Evolutionary conservation across 495 filamentous ascomycete species (phyloP).

Genomic region (Saxispiralis lemnorum): DNA sequence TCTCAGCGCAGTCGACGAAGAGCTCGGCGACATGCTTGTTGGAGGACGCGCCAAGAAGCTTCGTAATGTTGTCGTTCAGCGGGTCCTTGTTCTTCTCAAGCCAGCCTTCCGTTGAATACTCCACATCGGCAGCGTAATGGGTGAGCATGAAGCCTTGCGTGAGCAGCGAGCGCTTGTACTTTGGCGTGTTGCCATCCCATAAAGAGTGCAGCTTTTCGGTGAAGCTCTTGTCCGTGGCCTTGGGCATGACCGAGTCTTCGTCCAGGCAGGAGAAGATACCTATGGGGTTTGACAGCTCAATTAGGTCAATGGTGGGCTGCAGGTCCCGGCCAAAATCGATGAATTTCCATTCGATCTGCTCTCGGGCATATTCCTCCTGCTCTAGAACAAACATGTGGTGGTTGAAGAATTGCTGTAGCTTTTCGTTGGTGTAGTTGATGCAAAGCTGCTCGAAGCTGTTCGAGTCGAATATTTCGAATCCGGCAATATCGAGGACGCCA

Average conservation of each 20-base stretch:
- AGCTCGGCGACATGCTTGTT: slow-evolving; percentile 70
- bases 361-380: slow-evolving; percentile 93
- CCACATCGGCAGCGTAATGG: slow-evolving; percentile 94
- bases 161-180: slow-evolving; percentile 76
- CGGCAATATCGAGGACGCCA: slow-evolving; percentile 95
- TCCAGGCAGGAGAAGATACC: slow-evolving; percentile 98
- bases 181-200: slow-evolving; percentile 89
- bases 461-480: slow-evolving; percentile 95
- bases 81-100: slow-evolving; percentile 99
- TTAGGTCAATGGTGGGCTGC: slow-evolving; percentile 94
- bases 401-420: slow-evolving; percentile 98
- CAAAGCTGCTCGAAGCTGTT: slow-evolving; percentile 99
- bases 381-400: slow-evolving; percentile 99
- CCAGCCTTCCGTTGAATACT: slow-evolving; percentile 91
- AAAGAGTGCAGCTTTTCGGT: slow-evolving; percentile 92
- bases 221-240: slow-evolving; percentile 90
- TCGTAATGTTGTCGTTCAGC: slow-evolving; percentile 87
- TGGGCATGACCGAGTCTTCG: slow-evolving; percentile 98
- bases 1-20: slow-evolving; percentile 72
- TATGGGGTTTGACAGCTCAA: slow-evolving; percentile 89
- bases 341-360: slow-evolving; percentile 99
- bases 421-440: slow-evolving; percentile 99
- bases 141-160: slow-evolving; percentile 93
- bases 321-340: slow-evolving; percentile 97
- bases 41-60: slow-evolving; percentile 62